Percentiles rank a stretch among this genome's conserved stretches.
Conservation (phyloP, 495 filamentous ascomycete genomes). For the Penicillium malachiteum region DNA sequence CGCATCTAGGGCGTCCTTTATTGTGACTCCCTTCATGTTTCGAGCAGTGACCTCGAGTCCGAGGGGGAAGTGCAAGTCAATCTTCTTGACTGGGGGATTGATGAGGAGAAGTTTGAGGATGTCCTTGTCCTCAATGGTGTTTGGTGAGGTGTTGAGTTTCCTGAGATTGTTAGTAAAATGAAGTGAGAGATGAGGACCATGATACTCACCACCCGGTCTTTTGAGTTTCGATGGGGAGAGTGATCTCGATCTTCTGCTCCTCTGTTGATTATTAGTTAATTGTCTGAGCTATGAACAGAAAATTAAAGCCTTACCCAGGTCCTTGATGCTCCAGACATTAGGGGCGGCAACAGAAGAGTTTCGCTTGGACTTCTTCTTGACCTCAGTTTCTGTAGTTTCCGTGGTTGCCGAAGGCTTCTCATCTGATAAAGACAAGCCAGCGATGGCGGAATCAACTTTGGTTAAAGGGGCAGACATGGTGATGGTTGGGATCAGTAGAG, state of each 20-base stretch:
- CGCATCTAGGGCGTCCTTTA: conserved; percentile 91
- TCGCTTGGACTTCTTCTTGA: conserved; percentile 56
- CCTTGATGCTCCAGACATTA: conserved; percentile 80
- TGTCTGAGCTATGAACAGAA: conserved; percentile 1
- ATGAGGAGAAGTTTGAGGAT: conserved; percentile 76
- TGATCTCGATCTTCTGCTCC: conserved; percentile 67
- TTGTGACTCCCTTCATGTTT: conserved; percentile 88
- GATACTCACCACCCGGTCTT: conserved; percentile 78
- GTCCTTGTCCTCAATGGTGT: conserved; percentile 74
- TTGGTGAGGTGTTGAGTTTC: conserved; percentile 86
- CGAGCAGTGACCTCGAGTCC: conserved; percentile 86
- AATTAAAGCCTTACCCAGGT: conserved; percentile 65
- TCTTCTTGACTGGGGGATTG: conserved; percentile 83
- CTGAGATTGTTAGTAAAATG: conserved; percentile 38
- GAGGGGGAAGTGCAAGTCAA: conserved; percentile 84
- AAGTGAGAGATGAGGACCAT: background rate
- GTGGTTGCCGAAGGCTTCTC: conserved; percentile 42
- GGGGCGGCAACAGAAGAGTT: conserved; percentile 62
- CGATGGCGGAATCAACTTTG: conserved; percentile 86
- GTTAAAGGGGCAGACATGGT: conserved; percentile 69
- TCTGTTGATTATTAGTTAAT: conserved; percentile 51
- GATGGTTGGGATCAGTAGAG: conserved; percentile 14
- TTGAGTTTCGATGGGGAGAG: conserved; percentile 85
- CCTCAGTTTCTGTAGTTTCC: conserved; percentile 14
- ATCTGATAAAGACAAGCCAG: conserved; percentile 68